These are phyloP conservation scores for Pichia kluyveri DNA, from an alignment of 805 yeast species.

Conservation along the genomic window DNA sequence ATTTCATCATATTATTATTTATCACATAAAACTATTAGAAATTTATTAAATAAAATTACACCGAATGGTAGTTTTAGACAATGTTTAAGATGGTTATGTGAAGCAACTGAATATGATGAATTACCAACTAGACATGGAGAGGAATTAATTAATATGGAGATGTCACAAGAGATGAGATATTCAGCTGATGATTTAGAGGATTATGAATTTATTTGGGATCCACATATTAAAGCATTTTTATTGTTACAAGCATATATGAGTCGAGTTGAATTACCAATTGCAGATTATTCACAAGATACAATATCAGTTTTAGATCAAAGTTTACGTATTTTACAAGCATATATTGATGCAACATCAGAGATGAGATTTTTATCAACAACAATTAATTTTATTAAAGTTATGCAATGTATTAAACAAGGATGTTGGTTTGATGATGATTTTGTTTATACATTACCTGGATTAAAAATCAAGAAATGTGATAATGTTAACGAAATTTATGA, in stretches of 20 bases:
- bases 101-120: constrained; percentile 73
- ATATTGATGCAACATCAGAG: constrained; percentile 83
- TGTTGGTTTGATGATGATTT: constrained; percentile 79
- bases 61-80: constrained; percentile 43
- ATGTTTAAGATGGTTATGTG: constrained; percentile 52
- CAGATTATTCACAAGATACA: constrained; percentile 92
- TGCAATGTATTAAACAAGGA: constrained; percentile 87
- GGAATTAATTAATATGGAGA: constrained; percentile 74
- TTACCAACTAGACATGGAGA: constrained; percentile 89
- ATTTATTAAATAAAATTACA: constrained; percentile 45
- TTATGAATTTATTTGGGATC: constrained; percentile 72
- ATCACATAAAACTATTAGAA: constrained; percentile 81
- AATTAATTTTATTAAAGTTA: constrained; percentile 49
- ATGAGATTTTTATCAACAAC: constrained; percentile 62
- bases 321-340: constrained; percentile 87
- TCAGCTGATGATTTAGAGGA: constrained; percentile 46
- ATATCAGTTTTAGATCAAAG: constrained; percentile 90
- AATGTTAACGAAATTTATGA: constrained; percentile 14
- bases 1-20: constrained; percentile 89
- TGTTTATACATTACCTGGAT: constrained; percentile 46
- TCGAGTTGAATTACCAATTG: constrained; percentile 76
- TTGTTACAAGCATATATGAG: constrained; percentile 66
- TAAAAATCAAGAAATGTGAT: constrained; percentile 15
- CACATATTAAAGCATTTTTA: constrained; percentile 71
- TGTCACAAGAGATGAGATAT: constrained; percentile 67